Base-by-base conservation (phyloP, 2,329 filamentous ascomycete genomes). In the Fusarium nisikadoi region DNA sequence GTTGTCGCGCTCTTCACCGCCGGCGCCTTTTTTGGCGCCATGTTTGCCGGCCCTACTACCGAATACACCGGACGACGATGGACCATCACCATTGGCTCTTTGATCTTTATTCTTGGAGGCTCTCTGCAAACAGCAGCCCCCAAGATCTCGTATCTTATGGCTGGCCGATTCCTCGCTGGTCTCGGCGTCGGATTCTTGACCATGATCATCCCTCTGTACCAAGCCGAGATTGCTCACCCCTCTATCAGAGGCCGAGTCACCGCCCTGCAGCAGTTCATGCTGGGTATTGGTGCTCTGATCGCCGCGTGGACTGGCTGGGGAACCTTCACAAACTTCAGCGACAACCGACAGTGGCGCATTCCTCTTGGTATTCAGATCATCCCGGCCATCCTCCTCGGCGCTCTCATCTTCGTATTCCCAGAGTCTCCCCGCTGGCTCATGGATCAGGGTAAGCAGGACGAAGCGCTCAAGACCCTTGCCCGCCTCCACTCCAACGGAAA, bases 231-330 rank as follows among this genome's bases (percentile, higher is more conserved):
- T 29, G 90, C 91, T 7, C 93, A 95, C 78, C 93, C 93, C 3
- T 88, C 87, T 64, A 95, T 95, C 76, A 89, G 93, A 79, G 93
- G 93, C 17, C 85, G 90, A 70, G 87, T 96, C 36, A 94, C 92
- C 1, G 88, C 90, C 35, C 84, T 95, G 7, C 93, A 95, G 79
- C 93, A 95, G 76, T 94, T 95, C 78, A 95, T 95, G 92, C 80
- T 95, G 56, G 93, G 93, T 2, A 88, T 95, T 33, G 93, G 93
- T 62, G 84, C 92, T 20, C 86, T 96, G 4, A 82, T 90, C 20
- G 93, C 93, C 0, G 86, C 90, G 1, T 94, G 93, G 92, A 89
- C 93, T 52, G 90, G 89, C 1, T 95, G 91, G 68, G 93, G 90
- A 47, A 83, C 79, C 2, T 82, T 76, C 64, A 69, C 76, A 25